Conservation (phyloP, 2,329 filamentous ascomycete species). For the Colletotrichum agaves region DNA sequence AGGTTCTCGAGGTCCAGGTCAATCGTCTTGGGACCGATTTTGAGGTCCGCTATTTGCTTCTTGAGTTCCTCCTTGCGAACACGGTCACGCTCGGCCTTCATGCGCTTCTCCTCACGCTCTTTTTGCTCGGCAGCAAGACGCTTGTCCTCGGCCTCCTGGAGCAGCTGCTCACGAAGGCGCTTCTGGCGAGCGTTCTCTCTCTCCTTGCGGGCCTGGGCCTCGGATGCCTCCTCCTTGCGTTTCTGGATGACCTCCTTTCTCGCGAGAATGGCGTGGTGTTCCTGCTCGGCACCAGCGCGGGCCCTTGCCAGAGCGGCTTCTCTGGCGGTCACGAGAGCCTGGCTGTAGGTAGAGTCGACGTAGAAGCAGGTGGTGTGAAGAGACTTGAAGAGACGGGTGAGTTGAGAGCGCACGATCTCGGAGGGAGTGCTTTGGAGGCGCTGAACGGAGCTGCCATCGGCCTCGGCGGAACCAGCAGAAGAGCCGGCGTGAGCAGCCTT, state of each 20-base stretch:
- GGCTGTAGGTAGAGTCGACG: constrained; percentile 89
- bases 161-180: constrained; percentile 84
- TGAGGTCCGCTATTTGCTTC: constrained; percentile 90
- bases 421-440: constrained; percentile 97
- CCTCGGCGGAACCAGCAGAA: constrained; percentile 86
- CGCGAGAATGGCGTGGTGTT: constrained; percentile 85
- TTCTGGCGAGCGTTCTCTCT: constrained; percentile 93
- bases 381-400: constrained; percentile 89
- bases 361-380: constrained; percentile 96
- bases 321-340: constrained; percentile 81
- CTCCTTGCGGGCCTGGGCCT: constrained; percentile 86
- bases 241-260: constrained; percentile 94
- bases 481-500: constrained; percentile 91
- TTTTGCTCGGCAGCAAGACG: constrained; percentile 92
- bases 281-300: constrained; percentile 88
- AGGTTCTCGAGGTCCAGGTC: constrained; percentile 84
- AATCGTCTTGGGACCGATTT: constrained; percentile 81
- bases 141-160: constrained; percentile 89
- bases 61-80: constrained; percentile 94
- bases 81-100: constrained; percentile 88
- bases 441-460: constrained; percentile 86
- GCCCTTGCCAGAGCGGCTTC: constrained; percentile 84
- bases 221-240: constrained; percentile 95
- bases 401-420: constrained; percentile 95
- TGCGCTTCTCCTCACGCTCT: constrained; percentile 86